Conservation (phyloP, 2,329 filamentous ascomycete species). For the Sclerotinia subarctica region DNA sequence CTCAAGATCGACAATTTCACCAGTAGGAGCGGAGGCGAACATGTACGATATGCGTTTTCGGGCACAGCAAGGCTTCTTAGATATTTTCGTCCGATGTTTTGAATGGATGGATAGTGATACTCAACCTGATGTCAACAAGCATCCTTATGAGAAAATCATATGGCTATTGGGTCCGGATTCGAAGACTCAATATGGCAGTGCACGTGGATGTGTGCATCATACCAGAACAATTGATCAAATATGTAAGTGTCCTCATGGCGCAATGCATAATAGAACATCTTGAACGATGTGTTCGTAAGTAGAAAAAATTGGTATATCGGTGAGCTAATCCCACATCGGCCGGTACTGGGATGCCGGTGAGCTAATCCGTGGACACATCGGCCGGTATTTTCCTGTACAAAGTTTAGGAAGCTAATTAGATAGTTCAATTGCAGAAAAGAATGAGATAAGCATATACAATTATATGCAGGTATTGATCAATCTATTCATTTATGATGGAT, state of each 20-base stretch:
- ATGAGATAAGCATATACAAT: not conserved
- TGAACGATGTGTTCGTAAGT: not conserved
- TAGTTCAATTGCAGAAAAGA: not conserved
- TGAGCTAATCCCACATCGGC: not conserved
- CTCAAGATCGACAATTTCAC: not conserved
- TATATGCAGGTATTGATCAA: not conserved
- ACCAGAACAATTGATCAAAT: slow-evolving; percentile 12
- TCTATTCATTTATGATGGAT: not conserved
- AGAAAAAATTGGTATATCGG: not conserved
- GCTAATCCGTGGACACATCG: not conserved
- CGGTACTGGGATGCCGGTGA: not conserved
- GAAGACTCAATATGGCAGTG: not conserved
- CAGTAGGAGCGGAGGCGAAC: slow-evolving; percentile 1
- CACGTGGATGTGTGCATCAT: slow-evolving; percentile 5
- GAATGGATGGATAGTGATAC: not conserved
- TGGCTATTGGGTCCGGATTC: not conserved
- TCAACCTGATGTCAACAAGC: not conserved
- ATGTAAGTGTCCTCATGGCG: slow-evolving; percentile 6
- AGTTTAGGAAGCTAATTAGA: not conserved
- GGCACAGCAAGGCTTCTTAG: slow-evolving; percentile 16
- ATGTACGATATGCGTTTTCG: not conserved
- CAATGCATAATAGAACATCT: not conserved
- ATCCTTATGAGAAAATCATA: not conserved
- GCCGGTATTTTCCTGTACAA: not conserved
- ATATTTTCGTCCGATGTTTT: slow-evolving; percentile 3